Percentiles rank a stretch among this genome's conserved stretches.
These are phyloP conservation scores for Pholiota adiposa DNA, from an alignment of 1,284 basidiomycete species.

Conservation along the genomic window DNA sequence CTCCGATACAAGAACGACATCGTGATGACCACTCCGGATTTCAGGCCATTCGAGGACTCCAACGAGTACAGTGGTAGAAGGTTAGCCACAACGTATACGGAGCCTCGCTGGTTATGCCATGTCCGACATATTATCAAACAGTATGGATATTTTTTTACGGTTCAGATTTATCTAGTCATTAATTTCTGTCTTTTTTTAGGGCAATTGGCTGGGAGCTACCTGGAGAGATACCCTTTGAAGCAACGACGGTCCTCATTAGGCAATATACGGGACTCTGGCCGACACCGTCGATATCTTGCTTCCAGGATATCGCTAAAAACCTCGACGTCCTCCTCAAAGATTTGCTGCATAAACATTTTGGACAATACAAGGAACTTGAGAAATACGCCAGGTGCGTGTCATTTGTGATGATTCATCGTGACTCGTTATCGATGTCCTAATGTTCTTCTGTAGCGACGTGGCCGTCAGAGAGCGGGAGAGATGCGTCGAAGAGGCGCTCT, in stretches of 20 bases:
- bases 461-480: slow-evolving; percentile 1
- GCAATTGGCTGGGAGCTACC: slow-evolving; percentile 57
- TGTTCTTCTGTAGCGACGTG: background rate
- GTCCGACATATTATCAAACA: slow-evolving; percentile 24
- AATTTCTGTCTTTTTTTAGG: slow-evolving; percentile 29
- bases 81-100: background rate
- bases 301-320: slow-evolving; percentile 33
- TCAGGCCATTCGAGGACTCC: slow-evolving; percentile 18
- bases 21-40: slow-evolving; percentile 25
- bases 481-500: slow-evolving; percentile 1
- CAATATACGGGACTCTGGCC: slow-evolving; percentile 46
- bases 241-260: slow-evolving; percentile 45
- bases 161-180: background rate
- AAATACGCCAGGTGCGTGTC: slow-evolving; percentile 24
- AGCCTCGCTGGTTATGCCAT: slow-evolving; percentile 14
- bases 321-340: slow-evolving; percentile 17
- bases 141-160: slow-evolving; percentile 12
- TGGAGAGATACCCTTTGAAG: slow-evolving; percentile 52
- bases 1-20: slow-evolving; percentile 29
- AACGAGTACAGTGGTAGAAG: too few relatives aligned
- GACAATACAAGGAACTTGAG: slow-evolving; percentile 21
- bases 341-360: slow-evolving; percentile 25
- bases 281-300: slow-evolving; percentile 42
- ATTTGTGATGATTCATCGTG: background rate
- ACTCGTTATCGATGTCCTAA: background rate